These are phyloP conservation scores for Hansfordia pulvinata DNA, from an alignment of 2,329 filamentous ascomycete genomes.

Conservation along the genomic window DNA sequence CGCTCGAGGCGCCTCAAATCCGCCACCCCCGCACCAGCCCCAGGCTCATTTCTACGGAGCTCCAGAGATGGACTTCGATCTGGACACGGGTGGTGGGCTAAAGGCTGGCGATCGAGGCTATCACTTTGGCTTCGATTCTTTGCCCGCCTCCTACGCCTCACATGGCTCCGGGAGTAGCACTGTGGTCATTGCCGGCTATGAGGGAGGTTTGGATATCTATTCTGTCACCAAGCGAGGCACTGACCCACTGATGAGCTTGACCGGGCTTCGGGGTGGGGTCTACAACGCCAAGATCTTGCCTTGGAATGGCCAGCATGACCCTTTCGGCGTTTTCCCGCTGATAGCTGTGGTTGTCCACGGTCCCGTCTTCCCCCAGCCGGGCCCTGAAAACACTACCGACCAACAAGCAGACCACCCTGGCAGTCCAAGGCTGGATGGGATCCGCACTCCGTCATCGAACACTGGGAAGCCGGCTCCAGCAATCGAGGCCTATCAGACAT, in stretches of 20 bases:
- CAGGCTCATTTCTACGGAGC: slow-evolving; percentile 57
- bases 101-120: slow-evolving; percentile 57
- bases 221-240: slow-evolving; percentile 58
- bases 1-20: slow-evolving; percentile 24
- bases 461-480: slow-evolving; percentile 20
- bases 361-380: slow-evolving; percentile 38
- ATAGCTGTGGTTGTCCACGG: slow-evolving; percentile 74
- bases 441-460: slow-evolving; percentile 26
- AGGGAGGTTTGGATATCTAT: slow-evolving; percentile 68
- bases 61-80: slow-evolving; percentile 55
- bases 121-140: slow-evolving; percentile 68
- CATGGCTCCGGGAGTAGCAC: slow-evolving; percentile 36
- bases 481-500: slow-evolving; percentile 64
- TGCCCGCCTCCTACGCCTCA: slow-evolving; percentile 31
- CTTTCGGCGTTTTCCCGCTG: slow-evolving; percentile 50
- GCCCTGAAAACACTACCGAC: too few relatives aligned
- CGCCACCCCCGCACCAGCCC: slow-evolving; percentile 48
- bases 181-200: slow-evolving; percentile 63
- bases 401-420: slow-evolving; percentile 19
- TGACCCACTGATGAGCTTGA: slow-evolving; percentile 55
- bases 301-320: slow-evolving; percentile 43
- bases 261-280: slow-evolving; percentile 68
- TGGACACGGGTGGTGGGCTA: slow-evolving; percentile 35
- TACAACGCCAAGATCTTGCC: slow-evolving; percentile 72
- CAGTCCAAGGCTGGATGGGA: slow-evolving; percentile 25